phyloP scores from a whole-genome alignment of 495 filamentous ascomycete genomes.

The Aspergillus biplanus region DNA sequence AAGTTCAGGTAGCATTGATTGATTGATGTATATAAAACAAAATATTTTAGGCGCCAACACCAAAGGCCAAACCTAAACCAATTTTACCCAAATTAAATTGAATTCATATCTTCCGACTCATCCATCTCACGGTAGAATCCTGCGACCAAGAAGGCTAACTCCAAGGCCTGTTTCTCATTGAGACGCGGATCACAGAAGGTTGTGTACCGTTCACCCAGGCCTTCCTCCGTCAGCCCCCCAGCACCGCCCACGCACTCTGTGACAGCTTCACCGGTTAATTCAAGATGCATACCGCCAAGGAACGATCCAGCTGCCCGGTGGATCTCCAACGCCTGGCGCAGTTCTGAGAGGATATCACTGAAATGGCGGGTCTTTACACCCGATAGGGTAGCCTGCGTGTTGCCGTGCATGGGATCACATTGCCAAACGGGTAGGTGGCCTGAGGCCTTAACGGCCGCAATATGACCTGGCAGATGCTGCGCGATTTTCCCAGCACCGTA shows the following conservation, averaged over 20 bases:
- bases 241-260: conserved; percentile 96
- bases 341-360: conserved; percentile 80
- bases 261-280: conserved; percentile 92
- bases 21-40: too few species aligned
- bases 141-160: conserved; percentile 91
- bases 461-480: conserved; percentile 75
- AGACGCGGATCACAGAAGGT: conserved; percentile 93
- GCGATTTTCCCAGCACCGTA: conserved; percentile 81
- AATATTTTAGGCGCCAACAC: too few species aligned
- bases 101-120: conserved; percentile 29
- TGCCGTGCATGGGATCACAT: conserved; percentile 98
- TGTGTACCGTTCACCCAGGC: conserved; percentile 84
- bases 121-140: conserved; percentile 68
- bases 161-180: conserved; percentile 97
- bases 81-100: conserved; percentile 11
- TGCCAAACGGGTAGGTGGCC: conserved; percentile 89
- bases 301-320: conserved; percentile 81
- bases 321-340: conserved; percentile 76
- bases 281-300: conserved; percentile 92
- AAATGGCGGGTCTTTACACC: conserved; percentile 89
- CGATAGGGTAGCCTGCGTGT: conserved; percentile 61
- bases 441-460: conserved; percentile 77
- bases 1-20: too few species aligned
- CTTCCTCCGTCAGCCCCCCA: conserved; percentile 83
- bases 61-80: too few species aligned